These are phyloP conservation scores for Pseudocercospora vitis DNA, from an alignment of 2,329 filamentous ascomycete genomes.

Conservation along the genomic window DNA sequence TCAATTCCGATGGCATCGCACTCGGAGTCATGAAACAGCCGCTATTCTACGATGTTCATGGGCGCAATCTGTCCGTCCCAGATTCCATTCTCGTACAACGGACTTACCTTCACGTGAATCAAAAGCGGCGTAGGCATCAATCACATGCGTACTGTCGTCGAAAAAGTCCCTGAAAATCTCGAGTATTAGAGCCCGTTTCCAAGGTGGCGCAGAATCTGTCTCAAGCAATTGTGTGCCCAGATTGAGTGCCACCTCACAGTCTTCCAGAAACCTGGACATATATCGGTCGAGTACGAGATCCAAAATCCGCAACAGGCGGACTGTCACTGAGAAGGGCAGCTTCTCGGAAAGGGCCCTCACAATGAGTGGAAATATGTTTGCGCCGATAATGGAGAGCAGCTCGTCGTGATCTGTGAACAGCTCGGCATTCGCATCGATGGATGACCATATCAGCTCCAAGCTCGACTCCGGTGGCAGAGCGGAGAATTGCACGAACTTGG, in stretches of 20 bases:
- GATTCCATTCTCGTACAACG: too few species aligned
- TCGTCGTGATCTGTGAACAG: conserved; percentile 78
- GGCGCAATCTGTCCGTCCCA: too few species aligned
- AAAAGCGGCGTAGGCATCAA: conserved; percentile 77
- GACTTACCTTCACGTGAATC: conserved; percentile 71
- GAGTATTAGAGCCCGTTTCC: conserved; percentile 89
- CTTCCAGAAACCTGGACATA: conserved; percentile 68
- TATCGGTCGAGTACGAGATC: conserved; percentile 79
- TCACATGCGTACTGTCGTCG: conserved; percentile 72
- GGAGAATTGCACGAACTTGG: conserved; percentile 78
- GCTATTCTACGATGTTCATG: too few species aligned
- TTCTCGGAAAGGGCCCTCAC: conserved; percentile 75
- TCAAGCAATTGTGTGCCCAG: conserved; percentile 84
- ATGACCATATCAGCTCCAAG: conserved; percentile 86
- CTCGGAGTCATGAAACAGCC: too few species aligned
- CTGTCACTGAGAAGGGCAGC: conserved; percentile 75
- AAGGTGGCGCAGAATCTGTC: conserved; percentile 71
- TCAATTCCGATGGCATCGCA: too few species aligned
- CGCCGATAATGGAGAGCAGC: conserved; percentile 74
- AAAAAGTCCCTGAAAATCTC: conserved; percentile 88
- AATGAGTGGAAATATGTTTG: conserved; percentile 78
- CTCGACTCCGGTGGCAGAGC: conserved; percentile 79
- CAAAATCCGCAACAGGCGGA: conserved; percentile 78
- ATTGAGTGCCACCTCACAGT: conserved; percentile 80
- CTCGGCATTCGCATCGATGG: conserved; percentile 79